Conservation (phyloP, 805 yeast genomes). For the Hanseniaspora hatyaiensis region DNA sequence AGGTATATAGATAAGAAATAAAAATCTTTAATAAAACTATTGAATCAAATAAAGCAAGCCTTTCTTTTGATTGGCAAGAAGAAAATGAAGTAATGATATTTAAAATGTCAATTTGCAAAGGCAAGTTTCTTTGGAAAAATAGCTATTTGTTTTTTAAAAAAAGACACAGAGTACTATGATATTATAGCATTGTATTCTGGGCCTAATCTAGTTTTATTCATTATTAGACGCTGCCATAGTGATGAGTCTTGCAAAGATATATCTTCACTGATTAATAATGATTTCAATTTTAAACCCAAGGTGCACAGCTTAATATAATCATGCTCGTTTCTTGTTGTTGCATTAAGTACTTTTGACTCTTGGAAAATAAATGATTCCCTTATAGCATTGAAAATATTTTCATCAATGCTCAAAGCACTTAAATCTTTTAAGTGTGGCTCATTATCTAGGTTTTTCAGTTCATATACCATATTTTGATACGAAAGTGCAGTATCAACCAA, state of each 20-base stretch:
- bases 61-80: too few relatives aligned
- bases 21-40: neutral
- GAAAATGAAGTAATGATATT: too few relatives aligned
- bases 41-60: too few relatives aligned
- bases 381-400: neutral
- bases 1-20: neutral
- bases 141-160: too few relatives aligned
- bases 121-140: too few relatives aligned
- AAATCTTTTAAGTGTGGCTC: neutral
- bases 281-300: conserved; percentile 1
- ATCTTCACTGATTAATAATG: neutral
- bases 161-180: conserved; percentile 10
- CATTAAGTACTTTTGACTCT: conserved; percentile 5
- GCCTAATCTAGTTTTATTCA: conserved; percentile 26
- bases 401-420: neutral
- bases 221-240: conserved; percentile 18
- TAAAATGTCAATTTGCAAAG: too few relatives aligned
- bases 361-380: conserved; percentile 3
- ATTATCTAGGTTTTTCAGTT: neutral
- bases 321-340: neutral
- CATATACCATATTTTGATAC: neutral
- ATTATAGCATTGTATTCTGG: conserved; percentile 21
- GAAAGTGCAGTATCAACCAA: neutral
- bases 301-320: conserved; percentile 5
- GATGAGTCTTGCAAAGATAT: neutral